Base-by-base conservation (phyloP, 2,329 filamentous ascomycete species). In the Leptographium lundbergii region DNA sequence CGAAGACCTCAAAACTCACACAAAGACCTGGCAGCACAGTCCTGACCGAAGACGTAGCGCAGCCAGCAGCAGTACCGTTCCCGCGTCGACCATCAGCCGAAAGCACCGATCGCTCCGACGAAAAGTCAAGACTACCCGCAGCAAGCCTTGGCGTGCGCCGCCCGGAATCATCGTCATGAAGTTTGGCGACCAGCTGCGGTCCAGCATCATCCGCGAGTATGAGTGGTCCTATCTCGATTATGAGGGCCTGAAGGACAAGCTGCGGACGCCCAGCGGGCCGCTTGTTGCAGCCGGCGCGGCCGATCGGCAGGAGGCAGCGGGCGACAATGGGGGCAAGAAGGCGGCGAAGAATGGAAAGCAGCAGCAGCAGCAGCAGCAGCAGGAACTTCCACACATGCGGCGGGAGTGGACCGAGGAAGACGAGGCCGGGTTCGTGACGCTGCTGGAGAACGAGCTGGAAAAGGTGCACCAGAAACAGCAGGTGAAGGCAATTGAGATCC, bases 181-280 rank as follows among this genome's bases (percentile, higher is more conserved):
- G 80, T 99, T 97, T 79, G 94, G 94, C 72, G 89, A 96, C 75
- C 91, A 99, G 80, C 85, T 99, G 69, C 90, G 90, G 64, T 92
- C 90, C 68, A 96, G 91, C 71, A 82, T 96, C 69, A 95, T 97
- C 74, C 91, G 89, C 78, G 91, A 97, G 75, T 99, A 95, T 77
- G 86, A 91, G 72, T 96, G 91, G 86, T 90, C 96, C 78, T 99
- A 99, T 76, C 96, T 99, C 74, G 88, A 90, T 75, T 99, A 99
- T 76, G 91, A 96, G 71, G 89, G 87, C 64, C 82, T 99, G 56
- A 99, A 99, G 76, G 79, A 81, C 65, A 85, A 90, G 65, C 84
- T 99, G 62, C 94, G 92, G 74, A 84, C 81, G 61, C 81, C 85
- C 61, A 87, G 80, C 65, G 82, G 84, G 61, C 68, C 73, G 19